These are phyloP conservation scores for Diplocarpon mali DNA, from an alignment of 2,329 filamentous ascomycete genomes.

Conservation along the genomic window DNA sequence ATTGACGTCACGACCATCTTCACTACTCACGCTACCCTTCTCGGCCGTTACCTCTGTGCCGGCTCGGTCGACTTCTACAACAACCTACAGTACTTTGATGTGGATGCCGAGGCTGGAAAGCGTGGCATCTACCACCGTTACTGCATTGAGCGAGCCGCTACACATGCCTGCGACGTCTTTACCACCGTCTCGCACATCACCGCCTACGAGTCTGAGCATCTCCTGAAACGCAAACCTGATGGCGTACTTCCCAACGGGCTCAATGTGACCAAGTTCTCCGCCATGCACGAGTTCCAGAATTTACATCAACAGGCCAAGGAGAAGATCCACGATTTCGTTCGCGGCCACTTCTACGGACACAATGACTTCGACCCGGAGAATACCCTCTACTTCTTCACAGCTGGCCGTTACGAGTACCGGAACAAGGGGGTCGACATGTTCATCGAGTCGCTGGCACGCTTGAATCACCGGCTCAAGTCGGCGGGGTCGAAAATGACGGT, in stretches of 20 bases:
- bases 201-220: constrained; percentile 93
- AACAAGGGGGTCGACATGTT: constrained; percentile 99
- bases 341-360: constrained; percentile 96
- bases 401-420: constrained; percentile 91
- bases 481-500: constrained; percentile 84
- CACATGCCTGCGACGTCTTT: constrained; percentile 91
- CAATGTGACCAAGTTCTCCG: constrained; percentile 97
- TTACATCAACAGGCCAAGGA: constrained; percentile 92
- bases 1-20: constrained; percentile 98
- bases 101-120: constrained; percentile 93
- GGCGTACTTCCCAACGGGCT: constrained; percentile 92
- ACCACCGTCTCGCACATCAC: constrained; percentile 98
- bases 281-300: constrained; percentile 98
- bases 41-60: constrained; percentile 92
- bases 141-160: constrained; percentile 90
- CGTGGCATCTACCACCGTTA: constrained; percentile 97
- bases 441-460: constrained; percentile 85
- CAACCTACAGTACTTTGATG: constrained; percentile 93
- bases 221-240: constrained; percentile 94
- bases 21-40: constrained; percentile 90
- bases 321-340: constrained; percentile 96
- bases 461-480: constrained; percentile 86
- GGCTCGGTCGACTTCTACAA: constrained; percentile 99
- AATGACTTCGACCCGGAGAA: constrained; percentile 96
- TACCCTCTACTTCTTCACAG: constrained; percentile 95